Conservation (phyloP, 129 eudicot genomes). For the Smallanthus sonchifolius region DNA sequence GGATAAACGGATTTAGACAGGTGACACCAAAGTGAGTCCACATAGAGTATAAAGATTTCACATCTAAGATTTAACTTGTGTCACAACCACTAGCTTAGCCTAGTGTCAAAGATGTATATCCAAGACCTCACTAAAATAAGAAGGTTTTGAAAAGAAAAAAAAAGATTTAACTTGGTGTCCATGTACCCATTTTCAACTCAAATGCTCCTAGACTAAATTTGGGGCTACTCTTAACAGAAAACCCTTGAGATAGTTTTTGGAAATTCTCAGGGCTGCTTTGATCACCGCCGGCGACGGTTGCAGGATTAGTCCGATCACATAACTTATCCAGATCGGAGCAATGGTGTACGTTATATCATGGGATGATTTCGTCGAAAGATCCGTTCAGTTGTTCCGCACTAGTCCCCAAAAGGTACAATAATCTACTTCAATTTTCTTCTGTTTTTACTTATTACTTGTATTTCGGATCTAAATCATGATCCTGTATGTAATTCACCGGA, state of each 20-base stretch:
- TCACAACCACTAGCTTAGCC: too few species aligned
- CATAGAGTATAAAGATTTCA: too few species aligned
- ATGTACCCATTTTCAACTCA: too few species aligned
- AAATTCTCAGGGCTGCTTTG: neutral
- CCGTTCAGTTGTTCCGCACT: slow-evolving; percentile 67
- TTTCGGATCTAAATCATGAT: neutral
- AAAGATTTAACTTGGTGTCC: too few species aligned
- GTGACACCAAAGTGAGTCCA: too few species aligned
- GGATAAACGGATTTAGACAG: too few species aligned
- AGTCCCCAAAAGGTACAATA: slow-evolving; percentile 61
- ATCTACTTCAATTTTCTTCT: neutral
- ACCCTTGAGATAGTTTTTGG: neutral
- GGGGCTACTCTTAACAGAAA: neutral
- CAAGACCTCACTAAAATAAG: too few species aligned
- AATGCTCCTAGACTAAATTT: too few species aligned
- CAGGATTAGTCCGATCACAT: neutral
- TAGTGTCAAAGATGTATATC: too few species aligned
- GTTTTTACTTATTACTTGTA: neutral
- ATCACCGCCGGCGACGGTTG: slow-evolving; percentile 18
- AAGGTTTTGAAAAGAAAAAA: too few species aligned
- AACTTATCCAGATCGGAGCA: neutral
- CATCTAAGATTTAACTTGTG: too few species aligned
- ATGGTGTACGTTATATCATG: slow-evolving; percentile 82
- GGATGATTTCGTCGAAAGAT: slow-evolving; percentile 83
- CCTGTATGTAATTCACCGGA: neutral